Evolutionary conservation across 2,329 filamentous ascomycete species (phyloP).

Genomic region (Setomelanomma holmii): DNA sequence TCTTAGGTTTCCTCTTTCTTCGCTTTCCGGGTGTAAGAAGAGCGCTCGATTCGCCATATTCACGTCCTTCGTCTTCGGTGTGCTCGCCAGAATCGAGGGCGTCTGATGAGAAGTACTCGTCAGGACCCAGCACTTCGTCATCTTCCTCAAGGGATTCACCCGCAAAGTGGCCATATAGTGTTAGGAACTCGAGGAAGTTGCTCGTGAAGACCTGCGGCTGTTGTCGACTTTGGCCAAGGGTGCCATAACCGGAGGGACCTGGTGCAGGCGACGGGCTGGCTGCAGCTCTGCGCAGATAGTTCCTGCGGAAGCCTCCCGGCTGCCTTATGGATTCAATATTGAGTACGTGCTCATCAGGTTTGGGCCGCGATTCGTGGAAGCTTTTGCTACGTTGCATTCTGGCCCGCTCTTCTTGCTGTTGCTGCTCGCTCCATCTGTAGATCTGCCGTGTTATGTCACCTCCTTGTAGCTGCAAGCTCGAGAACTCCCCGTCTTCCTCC

Average conservation of each 20-base stretch:
- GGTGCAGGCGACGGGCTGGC: constrained; percentile 64
- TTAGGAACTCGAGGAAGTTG: constrained; percentile 95
- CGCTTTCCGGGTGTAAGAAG: constrained; percentile 74
- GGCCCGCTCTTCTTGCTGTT: constrained; percentile 70
- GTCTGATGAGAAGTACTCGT: constrained; percentile 90
- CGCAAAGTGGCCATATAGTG: constrained; percentile 95
- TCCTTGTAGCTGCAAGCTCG: constrained; percentile 88
- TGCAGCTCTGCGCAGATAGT: constrained; percentile 82
- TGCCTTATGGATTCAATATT: constrained; percentile 92
- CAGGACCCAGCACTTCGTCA: constrained; percentile 83
- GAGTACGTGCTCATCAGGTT: constrained; percentile 79
- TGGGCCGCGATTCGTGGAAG: constrained; percentile 78
- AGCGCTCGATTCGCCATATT: constrained; percentile 87
- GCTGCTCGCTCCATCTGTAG: constrained; percentile 94
- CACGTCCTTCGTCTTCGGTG: constrained; percentile 66
- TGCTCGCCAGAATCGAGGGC: constrained; percentile 65
- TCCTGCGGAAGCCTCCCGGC: constrained; percentile 90
- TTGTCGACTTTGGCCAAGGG: constrained; percentile 29
- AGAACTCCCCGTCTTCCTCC: constrained; percentile 76
- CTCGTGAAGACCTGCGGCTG: constrained; percentile 68
- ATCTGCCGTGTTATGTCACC: constrained; percentile 94
- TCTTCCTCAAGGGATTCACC: constrained; percentile 97
- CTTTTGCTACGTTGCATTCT: constrained; percentile 83
- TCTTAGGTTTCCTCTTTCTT: constrained; percentile 78
- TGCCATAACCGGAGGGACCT: constrained; percentile 54